phyloP scores from a whole-genome alignment of 2,329 filamentous ascomycete species.

The Colletotrichum viniferum region DNA sequence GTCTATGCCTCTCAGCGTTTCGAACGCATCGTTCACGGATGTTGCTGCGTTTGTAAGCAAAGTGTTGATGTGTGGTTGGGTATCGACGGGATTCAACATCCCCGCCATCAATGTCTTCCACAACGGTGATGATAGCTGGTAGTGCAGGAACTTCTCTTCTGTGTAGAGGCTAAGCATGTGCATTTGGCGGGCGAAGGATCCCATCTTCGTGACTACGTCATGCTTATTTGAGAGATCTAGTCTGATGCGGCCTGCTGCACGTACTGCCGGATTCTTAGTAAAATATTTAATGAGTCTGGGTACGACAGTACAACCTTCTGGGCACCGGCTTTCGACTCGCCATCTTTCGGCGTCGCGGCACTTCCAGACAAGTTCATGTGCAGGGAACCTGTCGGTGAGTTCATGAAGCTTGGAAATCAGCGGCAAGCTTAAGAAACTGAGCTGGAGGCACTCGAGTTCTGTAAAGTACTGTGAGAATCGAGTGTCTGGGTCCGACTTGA shows the following conservation, averaged over 20 bases:
- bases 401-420: background rate
- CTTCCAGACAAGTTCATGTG: background rate
- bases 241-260: background rate
- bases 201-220: background rate
- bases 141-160: background rate
- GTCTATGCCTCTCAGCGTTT: background rate
- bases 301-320: background rate
- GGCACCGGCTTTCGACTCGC: background rate
- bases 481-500: background rate
- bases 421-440: background rate
- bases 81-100: background rate
- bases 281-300: rapidly evolving
- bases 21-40: background rate
- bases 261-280: background rate
- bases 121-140: background rate
- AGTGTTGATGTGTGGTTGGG: background rate
- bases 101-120: background rate
- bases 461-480: background rate
- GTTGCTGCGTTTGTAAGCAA: background rate
- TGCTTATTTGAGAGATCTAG: background rate
- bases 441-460: background rate
- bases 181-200: background rate
- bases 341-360: background rate
- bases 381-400: background rate
- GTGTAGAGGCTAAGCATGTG: background rate